Evolutionary conservation across 768 basidiomycete species (phyloP).

Genomic region (Xerocomellus chrysenteron): DNA sequence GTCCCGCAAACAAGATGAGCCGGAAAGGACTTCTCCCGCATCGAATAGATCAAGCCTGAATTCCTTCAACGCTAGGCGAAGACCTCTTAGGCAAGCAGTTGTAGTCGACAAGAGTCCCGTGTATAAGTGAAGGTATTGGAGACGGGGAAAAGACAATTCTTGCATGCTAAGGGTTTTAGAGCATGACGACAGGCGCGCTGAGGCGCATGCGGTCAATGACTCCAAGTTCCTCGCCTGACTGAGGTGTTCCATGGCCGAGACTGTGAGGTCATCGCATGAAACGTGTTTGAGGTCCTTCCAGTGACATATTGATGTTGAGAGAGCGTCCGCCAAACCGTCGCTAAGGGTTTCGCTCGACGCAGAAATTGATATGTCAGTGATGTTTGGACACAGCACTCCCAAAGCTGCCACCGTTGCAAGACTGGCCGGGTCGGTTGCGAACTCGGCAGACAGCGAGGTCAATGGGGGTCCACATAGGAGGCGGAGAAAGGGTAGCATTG

Average conservation of each 20-base stretch:
- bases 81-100: conserved; percentile 2
- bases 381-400: conserved; percentile 19
- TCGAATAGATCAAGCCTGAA: conserved; percentile 25
- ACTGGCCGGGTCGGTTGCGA: conserved; percentile 16
- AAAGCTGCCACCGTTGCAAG: conserved; percentile 13
- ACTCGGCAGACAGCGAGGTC: conserved; percentile 19
- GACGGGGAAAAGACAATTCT: conserved; percentile 4
- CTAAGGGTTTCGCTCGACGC: conserved; percentile 3
- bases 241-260: conserved; percentile 20
- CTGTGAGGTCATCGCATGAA: conserved; percentile 22
- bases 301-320: conserved; percentile 19
- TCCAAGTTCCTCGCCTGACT: conserved; percentile 8
- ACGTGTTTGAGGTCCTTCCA: conserved; percentile 20
- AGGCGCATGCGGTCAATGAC: conserved; percentile 17
- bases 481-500: conserved; percentile 21
- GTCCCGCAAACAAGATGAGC: conserved; percentile 5
- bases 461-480: conserved; percentile 25
- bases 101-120: conserved; percentile 11
- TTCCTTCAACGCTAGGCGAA: conserved; percentile 14
- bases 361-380: conserved; percentile 18
- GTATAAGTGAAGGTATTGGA: conserved; percentile 22
- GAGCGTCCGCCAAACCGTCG: conserved; percentile 10
- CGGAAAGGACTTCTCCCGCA: conserved; percentile 9
- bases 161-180: background rate
- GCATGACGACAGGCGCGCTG: conserved; percentile 9